Conservation (phyloP, 1,284 basidiomycete genomes). For the Sporisorium scitamineum region DNA sequence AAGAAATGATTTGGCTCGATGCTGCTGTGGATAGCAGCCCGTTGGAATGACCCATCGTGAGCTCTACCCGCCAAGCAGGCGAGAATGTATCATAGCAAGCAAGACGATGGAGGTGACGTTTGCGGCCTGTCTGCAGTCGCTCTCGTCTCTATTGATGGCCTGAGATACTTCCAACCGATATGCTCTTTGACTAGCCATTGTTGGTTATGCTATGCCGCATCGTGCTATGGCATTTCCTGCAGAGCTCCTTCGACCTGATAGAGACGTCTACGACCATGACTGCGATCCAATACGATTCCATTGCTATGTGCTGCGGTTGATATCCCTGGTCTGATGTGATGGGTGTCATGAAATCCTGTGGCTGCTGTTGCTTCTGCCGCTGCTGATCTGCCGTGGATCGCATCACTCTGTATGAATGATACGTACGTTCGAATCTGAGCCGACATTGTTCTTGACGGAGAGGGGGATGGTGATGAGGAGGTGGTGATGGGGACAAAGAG, state of each 20-base stretch:
- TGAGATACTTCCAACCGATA: neutral
- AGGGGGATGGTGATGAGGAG: slow-evolving; percentile 35
- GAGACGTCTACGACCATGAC: too few relatives aligned
- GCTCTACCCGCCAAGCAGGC: neutral
- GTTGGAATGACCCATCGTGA: neutral
- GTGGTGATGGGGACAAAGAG: slow-evolving; percentile 30
- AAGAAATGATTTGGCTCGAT: neutral
- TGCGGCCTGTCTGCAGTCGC: neutral
- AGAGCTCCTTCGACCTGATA: neutral
- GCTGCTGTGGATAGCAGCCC: neutral
- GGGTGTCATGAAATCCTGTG: neutral
- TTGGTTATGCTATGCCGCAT: neutral
- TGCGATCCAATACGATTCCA: neutral
- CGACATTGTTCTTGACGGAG: slow-evolving; percentile 59
- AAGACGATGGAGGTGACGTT: neutral
- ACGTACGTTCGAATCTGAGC: slow-evolving; percentile 59
- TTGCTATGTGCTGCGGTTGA: too few relatives aligned
- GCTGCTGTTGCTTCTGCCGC: slow-evolving; percentile 3
- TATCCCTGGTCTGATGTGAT: neutral
- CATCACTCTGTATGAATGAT: slow-evolving; percentile 28
- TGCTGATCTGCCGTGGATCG: slow-evolving; percentile 26
- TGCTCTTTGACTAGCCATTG: neutral
- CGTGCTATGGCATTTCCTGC: neutral
- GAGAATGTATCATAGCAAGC: neutral
- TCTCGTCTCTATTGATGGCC: neutral